phyloP scores from a whole-genome alignment of 345 rosid genomes.

The Xanthoceras sorbifolium region DNA sequence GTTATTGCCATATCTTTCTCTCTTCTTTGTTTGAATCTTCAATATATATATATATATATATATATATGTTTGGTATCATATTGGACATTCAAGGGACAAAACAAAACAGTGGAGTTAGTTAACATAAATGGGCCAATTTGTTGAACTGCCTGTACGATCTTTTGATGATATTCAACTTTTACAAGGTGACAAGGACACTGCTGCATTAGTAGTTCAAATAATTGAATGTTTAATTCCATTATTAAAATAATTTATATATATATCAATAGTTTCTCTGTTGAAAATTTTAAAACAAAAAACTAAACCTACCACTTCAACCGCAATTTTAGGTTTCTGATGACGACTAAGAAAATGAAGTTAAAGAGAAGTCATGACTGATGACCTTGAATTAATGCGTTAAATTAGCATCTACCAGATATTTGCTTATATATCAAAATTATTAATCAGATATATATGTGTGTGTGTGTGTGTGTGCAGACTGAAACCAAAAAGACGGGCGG shows the following conservation, averaged over 20 bases:
- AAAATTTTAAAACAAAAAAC: not conserved
- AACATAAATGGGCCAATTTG: constrained; percentile 23
- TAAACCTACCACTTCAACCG: constrained; percentile 10
- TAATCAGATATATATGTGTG: no score
- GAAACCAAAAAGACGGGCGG: constrained; percentile 21
- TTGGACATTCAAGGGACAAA: constrained; percentile 9
- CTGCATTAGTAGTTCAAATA: not conserved
- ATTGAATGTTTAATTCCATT: not conserved
- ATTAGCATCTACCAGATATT: not conserved
- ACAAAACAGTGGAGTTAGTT: constrained; percentile 15
- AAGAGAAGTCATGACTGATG: not conserved
- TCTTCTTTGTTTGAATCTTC: not conserved
- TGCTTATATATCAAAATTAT: not conserved
- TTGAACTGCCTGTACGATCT: constrained; percentile 27
- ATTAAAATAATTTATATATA: no score
- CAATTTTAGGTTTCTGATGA: constrained; percentile 10
- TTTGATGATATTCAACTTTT: not conserved
- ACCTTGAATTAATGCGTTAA: not conserved
- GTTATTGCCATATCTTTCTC: not conserved
- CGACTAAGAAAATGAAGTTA: not conserved
- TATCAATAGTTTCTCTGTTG: not conserved
- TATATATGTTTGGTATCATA: not conserved
- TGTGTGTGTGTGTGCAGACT: no score
- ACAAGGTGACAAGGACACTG: constrained; percentile 2
- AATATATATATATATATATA: no score